Conservation (phyloP, 441 rosid genomes). For the Gossypium trilobum region DNA sequence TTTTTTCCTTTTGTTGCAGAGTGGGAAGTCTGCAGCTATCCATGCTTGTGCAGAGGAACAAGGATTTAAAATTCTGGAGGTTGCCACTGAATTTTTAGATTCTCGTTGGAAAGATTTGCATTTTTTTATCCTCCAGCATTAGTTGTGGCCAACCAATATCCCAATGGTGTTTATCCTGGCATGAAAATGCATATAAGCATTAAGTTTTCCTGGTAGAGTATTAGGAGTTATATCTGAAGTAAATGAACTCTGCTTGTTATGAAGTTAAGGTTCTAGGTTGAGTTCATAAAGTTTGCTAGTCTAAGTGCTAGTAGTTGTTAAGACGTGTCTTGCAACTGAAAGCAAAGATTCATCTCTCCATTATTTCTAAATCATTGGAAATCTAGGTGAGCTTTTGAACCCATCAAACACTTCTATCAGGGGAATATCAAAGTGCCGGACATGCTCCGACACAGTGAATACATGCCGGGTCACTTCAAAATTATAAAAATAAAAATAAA, state of each 20-base stretch:
- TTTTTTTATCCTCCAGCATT: background rate
- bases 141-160: background rate
- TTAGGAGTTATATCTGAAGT: background rate
- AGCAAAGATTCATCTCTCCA: background rate
- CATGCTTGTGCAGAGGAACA: slow-evolving; percentile 91
- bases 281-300: background rate
- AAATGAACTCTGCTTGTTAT: background rate
- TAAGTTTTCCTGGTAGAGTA: background rate
- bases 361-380: background rate
- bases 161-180: background rate
- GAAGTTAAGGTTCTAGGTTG: background rate
- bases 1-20: slow-evolving; percentile 36
- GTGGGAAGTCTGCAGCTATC: slow-evolving; percentile 93
- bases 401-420: too few species aligned
- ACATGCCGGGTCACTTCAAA: too few species aligned
- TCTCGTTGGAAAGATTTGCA: slow-evolving; percentile 13
- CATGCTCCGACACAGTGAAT: too few species aligned
- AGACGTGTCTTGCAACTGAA: background rate
- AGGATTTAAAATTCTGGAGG: slow-evolving; percentile 84
- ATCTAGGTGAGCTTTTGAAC: background rate
- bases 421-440: too few species aligned
- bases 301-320: background rate
- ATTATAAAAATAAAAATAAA: too few species aligned
- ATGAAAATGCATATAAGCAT: background rate
- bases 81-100: slow-evolving; percentile 29